Conservation (phyloP, 306 rosid genomes). For the Ammopiptanthus mongolicus region DNA sequence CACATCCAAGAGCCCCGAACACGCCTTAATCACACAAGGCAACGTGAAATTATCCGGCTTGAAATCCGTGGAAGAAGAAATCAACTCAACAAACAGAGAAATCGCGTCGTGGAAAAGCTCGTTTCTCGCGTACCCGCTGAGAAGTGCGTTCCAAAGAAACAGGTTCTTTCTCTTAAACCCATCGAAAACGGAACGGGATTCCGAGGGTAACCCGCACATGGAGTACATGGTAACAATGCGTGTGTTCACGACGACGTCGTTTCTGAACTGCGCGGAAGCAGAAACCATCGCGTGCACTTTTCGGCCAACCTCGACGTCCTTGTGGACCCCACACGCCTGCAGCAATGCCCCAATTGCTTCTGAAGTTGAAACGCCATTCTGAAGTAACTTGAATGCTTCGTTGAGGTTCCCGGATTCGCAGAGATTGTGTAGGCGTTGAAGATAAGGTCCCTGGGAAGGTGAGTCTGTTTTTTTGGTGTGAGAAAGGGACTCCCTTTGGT, state of each 20-base stretch:
- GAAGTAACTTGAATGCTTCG: constrained; percentile 45
- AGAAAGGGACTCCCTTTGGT: background rate
- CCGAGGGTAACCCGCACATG: constrained; percentile 50
- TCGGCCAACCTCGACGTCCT: constrained; percentile 50
- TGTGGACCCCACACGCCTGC: constrained; percentile 49
- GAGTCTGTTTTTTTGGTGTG: background rate
- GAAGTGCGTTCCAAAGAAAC: constrained; percentile 70
- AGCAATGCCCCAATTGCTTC: constrained; percentile 41
- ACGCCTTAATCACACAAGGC: constrained; percentile 68
- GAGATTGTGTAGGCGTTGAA: constrained; percentile 41
- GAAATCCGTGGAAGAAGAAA: constrained; percentile 40
- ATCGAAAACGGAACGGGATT: constrained; percentile 52
- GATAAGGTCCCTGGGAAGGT: constrained; percentile 4
- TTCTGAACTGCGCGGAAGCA: constrained; percentile 28
- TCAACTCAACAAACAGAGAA: constrained; percentile 36
- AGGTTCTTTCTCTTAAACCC: constrained; percentile 41
- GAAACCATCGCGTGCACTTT: constrained; percentile 46
- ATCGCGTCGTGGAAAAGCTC: constrained; percentile 45
- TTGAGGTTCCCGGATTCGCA: constrained; percentile 47
- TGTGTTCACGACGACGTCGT: constrained; percentile 59
- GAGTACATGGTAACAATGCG: constrained; percentile 74
- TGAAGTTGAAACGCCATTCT: constrained; percentile 22
- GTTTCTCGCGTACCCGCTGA: constrained; percentile 58
- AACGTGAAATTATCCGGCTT: constrained; percentile 68
- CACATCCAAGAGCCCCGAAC: constrained; percentile 43